Conservation (phyloP, 345 rosid genomes). For the Aegle marmelos region DNA sequence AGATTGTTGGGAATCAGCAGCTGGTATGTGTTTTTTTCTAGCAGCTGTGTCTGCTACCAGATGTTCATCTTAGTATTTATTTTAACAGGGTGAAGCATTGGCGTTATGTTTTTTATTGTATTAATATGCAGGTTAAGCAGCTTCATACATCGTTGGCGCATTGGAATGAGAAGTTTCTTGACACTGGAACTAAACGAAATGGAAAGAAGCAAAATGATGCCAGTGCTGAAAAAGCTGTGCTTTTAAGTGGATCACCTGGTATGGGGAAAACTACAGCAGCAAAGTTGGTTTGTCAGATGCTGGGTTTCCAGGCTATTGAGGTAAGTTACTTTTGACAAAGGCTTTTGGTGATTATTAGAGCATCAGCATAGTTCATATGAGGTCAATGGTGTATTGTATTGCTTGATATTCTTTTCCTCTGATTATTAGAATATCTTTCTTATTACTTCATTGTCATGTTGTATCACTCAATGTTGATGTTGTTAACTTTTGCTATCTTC, state of each 20-base stretch:
- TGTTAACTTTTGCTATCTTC: background rate
- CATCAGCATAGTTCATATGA: background rate
- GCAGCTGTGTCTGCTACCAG: background rate
- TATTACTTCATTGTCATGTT: constrained; percentile 10
- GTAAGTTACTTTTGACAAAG: constrained; percentile 29
- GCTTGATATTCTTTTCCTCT: background rate
- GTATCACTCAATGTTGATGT: constrained; percentile 1
- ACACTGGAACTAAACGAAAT: constrained; percentile 63
- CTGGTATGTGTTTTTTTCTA: constrained; percentile 42
- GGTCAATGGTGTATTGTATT: constrained; percentile 2
- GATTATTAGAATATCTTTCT: constrained; percentile 1
- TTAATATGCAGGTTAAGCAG: constrained; percentile 67
- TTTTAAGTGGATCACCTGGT: constrained; percentile 94
- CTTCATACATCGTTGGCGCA: constrained; percentile 83
- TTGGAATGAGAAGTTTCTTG: constrained; percentile 74
- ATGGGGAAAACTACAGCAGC: constrained; percentile 96
- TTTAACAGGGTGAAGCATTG: background rate
- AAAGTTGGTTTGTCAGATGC: constrained; percentile 87
- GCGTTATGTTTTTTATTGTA: constrained; percentile 5
- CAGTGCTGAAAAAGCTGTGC: constrained; percentile 72
- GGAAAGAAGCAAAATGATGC: constrained; percentile 75
- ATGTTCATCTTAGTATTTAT: background rate
- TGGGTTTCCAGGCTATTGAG: constrained; percentile 94
- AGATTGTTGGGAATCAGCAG: constrained; percentile 86
- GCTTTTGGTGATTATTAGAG: background rate